Evolutionary conservation across 805 yeast species (phyloP), one percentile per base, ranked within the genome.

Genomic region (Lachancea mirantina): DNA sequence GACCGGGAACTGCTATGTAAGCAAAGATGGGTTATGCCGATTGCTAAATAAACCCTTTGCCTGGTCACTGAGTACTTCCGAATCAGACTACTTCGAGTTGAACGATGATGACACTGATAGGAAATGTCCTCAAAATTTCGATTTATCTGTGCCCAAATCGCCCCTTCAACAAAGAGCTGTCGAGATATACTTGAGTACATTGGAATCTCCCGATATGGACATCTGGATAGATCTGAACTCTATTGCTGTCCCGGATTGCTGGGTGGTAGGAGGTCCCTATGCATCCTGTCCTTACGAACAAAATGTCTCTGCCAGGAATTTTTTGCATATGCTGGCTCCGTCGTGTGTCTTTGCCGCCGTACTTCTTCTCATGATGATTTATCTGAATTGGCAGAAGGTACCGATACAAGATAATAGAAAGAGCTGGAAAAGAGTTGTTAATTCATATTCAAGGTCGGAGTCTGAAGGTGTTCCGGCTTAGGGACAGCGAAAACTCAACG

Each of bases 401-500:
- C 94, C 96, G 1, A 70, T 87, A 14, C 84, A 76, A 43, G 72
- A 72, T 35, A 81, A 79, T 49, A 67, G 83, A 43, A 76, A 70
- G 39, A 67, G 76, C 38, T 77, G 89, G 78, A 73, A 70, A 45
- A 68, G 65, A 32, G 50, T 78, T 6, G 55, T 71, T 21, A 72
- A 72, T 30, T 73, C 74, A 42, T 68, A 68, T 37, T 64, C 76
- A 19, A 72, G 74, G 41, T 60, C 74, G 30, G 92, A 82, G 38
- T 76, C 72, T 44, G 95, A 88, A 55, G 96, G 96, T 4, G 89
- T 84, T 6, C 95, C 96, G 8, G 74, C 85, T 2, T 85, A 50
- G 49, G n/a, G n/a, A n/a, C n/a, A n/a, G n/a, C n/a, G n/a, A n/a
- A n/a, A n/a, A n/a, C n/a, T n/a, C n/a, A n/a, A n/a, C n/a, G n/a